phyloP scores from a whole-genome alignment of 192 early-diverging fungal species.

The Dissophora ornata region DNA sequence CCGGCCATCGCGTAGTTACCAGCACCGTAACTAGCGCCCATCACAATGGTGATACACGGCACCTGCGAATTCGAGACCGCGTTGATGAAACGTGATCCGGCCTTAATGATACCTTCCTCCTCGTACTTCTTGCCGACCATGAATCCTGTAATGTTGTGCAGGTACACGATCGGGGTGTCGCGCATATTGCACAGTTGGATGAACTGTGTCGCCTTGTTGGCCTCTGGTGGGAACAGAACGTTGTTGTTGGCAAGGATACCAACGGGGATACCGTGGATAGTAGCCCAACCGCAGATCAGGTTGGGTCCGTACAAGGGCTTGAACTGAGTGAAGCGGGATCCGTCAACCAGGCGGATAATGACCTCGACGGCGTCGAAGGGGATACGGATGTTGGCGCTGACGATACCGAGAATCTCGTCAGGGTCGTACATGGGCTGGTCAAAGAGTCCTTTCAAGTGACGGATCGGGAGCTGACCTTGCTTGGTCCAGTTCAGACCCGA shows the following conservation, averaged over 20 bases:
- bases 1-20: constrained; percentile 80
- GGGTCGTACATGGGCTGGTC: constrained; percentile 69
- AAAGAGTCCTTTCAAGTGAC: constrained; percentile 60
- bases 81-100: constrained; percentile 74
- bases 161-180: constrained; percentile 69
- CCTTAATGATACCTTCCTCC: constrained; percentile 78
- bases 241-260: constrained; percentile 77
- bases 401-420: constrained; percentile 73
- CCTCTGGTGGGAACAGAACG: constrained; percentile 70
- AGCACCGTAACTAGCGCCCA: constrained; percentile 76
- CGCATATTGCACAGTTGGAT: constrained; percentile 73
- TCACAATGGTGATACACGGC: constrained; percentile 70
- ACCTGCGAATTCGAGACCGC: constrained; percentile 72
- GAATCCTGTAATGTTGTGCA: constrained; percentile 79
- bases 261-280: constrained; percentile 71
- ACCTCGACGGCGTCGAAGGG: constrained; percentile 75
- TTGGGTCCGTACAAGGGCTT: constrained; percentile 75
- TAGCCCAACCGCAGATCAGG: constrained; percentile 72
- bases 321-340: constrained; percentile 71
- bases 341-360: constrained; percentile 73
- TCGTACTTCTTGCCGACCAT: constrained; percentile 77
- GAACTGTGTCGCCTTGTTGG: constrained; percentile 79
- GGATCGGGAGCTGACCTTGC: constrained; percentile 57
- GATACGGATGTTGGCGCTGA: constrained; percentile 72
- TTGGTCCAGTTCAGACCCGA: constrained; percentile 68